phyloP scores from a whole-genome alignment of 2,329 filamentous ascomycete species.

The Fusarium coffeatum region DNA sequence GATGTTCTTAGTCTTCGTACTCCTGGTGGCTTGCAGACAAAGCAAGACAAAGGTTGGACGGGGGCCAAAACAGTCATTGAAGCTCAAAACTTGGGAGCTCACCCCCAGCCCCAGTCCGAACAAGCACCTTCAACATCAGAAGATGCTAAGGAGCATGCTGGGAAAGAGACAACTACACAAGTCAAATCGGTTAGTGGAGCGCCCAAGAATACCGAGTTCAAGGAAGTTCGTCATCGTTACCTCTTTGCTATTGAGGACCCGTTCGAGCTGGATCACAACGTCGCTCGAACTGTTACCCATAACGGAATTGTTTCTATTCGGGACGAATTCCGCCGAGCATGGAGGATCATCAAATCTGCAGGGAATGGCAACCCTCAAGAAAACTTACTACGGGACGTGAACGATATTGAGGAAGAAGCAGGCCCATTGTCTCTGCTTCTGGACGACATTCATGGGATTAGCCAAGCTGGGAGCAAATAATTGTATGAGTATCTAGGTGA shows the following conservation, averaged over 20 bases:
- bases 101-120: conserved; percentile 33
- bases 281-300: conserved; percentile 86
- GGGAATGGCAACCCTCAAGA: conserved; percentile 59
- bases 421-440: conserved; percentile 46
- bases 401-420: conserved; percentile 46
- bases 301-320: conserved; percentile 83
- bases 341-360: conserved; percentile 72
- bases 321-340: conserved; percentile 85
- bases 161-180: conserved; percentile 15
- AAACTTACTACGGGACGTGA: conserved; percentile 65
- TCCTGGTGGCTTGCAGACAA: conserved; percentile 75
- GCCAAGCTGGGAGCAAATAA: conserved; percentile 14
- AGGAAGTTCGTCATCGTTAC: conserved; percentile 82
- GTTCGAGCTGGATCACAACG: conserved; percentile 88
- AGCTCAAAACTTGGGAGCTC: conserved; percentile 52
- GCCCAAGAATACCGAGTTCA: conserved; percentile 59
- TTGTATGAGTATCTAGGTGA: conserved; percentile 24
- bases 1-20: conserved; percentile 84
- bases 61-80: conserved; percentile 79
- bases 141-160: background rate
- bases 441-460: conserved; percentile 52
- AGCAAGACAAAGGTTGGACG: conserved; percentile 86
- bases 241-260: conserved; percentile 93
- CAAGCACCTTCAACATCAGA: conserved; percentile 12
- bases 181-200: conserved; percentile 29